Base-by-base conservation (phyloP, 1,284 basidiomycete species). In the Moniliella sp. region DNA sequence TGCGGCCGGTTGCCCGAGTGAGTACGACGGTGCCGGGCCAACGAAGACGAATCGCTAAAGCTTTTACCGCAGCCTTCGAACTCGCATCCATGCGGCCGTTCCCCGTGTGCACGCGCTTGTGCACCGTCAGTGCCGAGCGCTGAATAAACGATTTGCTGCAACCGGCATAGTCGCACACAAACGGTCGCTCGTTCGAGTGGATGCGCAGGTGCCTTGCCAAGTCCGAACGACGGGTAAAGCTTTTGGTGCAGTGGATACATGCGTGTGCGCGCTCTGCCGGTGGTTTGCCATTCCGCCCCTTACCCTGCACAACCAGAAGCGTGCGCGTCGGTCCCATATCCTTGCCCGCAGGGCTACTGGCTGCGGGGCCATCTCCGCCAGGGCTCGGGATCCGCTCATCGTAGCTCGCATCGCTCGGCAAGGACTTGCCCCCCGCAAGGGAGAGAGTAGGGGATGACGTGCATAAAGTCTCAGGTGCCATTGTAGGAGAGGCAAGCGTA, bases 171-270 rank as follows among this genome's bases (percentile, higher is more conserved):
- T 54, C 46, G 44, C 61, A 63, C 5, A 53, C 57, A 34, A 78
- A 83, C 2, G 80, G 80, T 30, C 79, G 71, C 60, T 84, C 80
- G 17, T 80, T 80, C 0, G 80, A 82, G 53, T 84, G 80, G 63
- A 82, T 82, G 32, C 79, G 71, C 66, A 73, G 75, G 56, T 84
- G 79, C 12, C 55, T 42, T 9, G 55, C 55, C 25, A 57, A 32
- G 30, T 57, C 55, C 10, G 55, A 57, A 15, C 55, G 37, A 18
- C 55, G 43, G 35, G 50, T 56, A 33, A 57, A 57, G 9, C 50
- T 50, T 42, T 57, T 57, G 31, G 39, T 43, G 33, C 55, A 57
- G 11, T 48, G 46, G 35, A 53, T 52, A 38, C 55, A 57, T 25
- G 48, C 43, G 35, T 57, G 55, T n/a, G n/a, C n/a, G n/a, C n/a